Evolutionary conservation across 345 rosid genomes (phyloP).

Genomic region (Bretschneidera sinensis): DNA sequence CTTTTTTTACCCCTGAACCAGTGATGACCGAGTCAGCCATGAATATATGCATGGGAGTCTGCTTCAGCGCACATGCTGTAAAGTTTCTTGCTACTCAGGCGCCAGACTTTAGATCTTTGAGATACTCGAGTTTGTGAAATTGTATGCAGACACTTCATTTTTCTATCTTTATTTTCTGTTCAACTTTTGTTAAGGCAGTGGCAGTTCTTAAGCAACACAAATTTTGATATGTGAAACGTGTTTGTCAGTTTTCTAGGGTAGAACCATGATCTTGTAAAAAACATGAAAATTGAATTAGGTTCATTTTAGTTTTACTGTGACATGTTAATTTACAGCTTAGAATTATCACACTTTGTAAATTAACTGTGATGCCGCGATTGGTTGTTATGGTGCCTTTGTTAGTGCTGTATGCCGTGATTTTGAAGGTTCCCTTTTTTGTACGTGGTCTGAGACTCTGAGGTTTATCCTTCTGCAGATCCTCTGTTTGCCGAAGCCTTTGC

Average conservation of each 20-base stretch:
- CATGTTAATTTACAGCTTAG: background rate
- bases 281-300: no score
- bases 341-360: no score
- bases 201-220: background rate
- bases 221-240: background rate
- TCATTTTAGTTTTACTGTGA: background rate
- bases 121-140: background rate
- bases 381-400: no score
- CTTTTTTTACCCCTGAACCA: slow-evolving; percentile 23
- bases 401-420: no score
- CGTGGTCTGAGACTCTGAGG: no score
- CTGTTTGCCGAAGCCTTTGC: no score
- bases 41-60: slow-evolving; percentile 48
- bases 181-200: background rate
- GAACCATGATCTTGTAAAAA: background rate
- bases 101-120: slow-evolving; percentile 22
- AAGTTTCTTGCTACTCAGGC: slow-evolving; percentile 42
- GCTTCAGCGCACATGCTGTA: slow-evolving; percentile 56
- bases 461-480: no score
- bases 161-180: background rate
- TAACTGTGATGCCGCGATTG: no score
- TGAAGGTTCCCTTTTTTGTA: no score
- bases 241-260: background rate
- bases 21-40: slow-evolving; percentile 55
- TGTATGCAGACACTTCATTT: no score